Evolutionary conservation across 345 rosid genomes (phyloP).

Genomic region (Aquilaria yunnanensis): DNA sequence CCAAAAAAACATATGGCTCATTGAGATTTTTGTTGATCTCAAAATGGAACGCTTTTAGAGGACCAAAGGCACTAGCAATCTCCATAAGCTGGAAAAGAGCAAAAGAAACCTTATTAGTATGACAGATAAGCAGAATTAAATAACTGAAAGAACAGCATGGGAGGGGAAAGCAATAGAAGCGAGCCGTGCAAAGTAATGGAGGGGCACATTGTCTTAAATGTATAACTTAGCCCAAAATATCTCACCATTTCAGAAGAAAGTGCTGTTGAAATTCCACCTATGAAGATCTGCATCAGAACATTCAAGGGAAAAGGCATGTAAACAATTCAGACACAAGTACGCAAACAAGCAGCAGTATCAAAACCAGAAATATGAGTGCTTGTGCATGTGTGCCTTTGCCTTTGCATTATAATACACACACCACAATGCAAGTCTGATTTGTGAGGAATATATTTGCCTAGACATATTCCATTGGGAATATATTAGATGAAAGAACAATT

Average conservation of each 20-base stretch:
- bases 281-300: constrained; percentile 63
- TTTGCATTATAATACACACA: too few species aligned
- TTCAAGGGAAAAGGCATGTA: constrained; percentile 7
- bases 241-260: constrained; percentile 84
- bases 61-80: constrained; percentile 84
- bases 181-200: background rate
- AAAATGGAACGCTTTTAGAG: constrained; percentile 66
- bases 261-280: constrained; percentile 74
- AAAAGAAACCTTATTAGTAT: constrained; percentile 15
- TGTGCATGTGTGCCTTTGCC: too few species aligned
- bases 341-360: constrained; percentile 1
- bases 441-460: too few species aligned
- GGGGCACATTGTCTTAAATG: background rate
- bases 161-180: background rate
- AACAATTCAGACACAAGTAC: constrained; percentile 1
- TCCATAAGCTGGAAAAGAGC: constrained; percentile 60
- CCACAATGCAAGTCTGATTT: too few species aligned
- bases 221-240: background rate
- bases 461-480: too few species aligned
- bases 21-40: constrained; percentile 30
- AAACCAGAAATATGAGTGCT: background rate
- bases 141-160: constrained; percentile 1
- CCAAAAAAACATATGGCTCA: constrained; percentile 56
- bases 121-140: background rate
- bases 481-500: too few species aligned